Conservation (phyloP, 2,329 filamentous ascomycete genomes). For the Dothiorella sarmentorum region DNA sequence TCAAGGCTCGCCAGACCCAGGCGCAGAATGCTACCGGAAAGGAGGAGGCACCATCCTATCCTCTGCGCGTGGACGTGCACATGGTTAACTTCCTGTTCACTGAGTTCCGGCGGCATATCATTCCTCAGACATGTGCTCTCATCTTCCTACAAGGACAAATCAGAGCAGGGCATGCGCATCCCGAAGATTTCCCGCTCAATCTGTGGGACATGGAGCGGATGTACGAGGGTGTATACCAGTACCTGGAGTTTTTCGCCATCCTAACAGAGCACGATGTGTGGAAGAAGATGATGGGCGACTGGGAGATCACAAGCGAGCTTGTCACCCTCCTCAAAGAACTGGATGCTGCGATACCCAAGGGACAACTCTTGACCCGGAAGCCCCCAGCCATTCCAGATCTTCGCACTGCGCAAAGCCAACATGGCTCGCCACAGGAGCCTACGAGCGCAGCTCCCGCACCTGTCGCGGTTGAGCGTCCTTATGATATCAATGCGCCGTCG, state of each 20-base stretch:
- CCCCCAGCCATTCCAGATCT: constrained; percentile 50
- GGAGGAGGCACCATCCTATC: constrained; percentile 25
- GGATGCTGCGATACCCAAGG: constrained; percentile 80
- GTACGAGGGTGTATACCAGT: constrained; percentile 91
- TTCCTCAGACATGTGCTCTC: constrained; percentile 89
- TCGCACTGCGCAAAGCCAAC: constrained; percentile 32
- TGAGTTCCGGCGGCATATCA: constrained; percentile 86
- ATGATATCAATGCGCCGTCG: constrained; percentile 49
- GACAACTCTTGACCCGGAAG: constrained; percentile 45
- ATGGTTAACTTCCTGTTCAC: constrained; percentile 87
- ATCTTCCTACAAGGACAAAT: constrained; percentile 94
- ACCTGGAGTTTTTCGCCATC: constrained; percentile 88
- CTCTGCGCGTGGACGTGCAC: constrained; percentile 53
- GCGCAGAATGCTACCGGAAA: constrained; percentile 24
- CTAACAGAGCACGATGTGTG: constrained; percentile 81
- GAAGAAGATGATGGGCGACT: constrained; percentile 81
- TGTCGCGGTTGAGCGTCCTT: constrained; percentile 62
- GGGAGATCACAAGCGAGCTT: constrained; percentile 87
- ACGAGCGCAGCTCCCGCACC: constrained; percentile 30
- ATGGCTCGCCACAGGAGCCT: constrained; percentile 27
- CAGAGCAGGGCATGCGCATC: constrained; percentile 68
- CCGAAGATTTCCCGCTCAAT: constrained; percentile 88
- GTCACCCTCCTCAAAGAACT: constrained; percentile 82
- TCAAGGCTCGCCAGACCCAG: constrained; percentile 58
- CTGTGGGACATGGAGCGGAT: constrained; percentile 97